phyloP scores from a whole-genome alignment of 805 yeast species.

The Cyberlindnera nakhonratchasimensis region DNA sequence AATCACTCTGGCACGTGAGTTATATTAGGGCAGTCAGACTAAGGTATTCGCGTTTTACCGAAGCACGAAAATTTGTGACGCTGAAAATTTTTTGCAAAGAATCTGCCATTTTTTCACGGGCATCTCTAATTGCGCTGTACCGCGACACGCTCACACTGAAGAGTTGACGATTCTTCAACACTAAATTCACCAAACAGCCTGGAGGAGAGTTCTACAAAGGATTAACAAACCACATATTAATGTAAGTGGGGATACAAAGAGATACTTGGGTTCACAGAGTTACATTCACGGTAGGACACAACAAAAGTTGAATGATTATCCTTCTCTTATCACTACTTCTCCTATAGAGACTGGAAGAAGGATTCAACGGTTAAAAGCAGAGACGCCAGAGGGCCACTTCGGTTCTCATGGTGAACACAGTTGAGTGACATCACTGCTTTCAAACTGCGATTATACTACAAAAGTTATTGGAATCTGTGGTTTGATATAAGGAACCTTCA shows the following conservation, averaged over 20 bases:
- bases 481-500: no score
- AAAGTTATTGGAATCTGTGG: no score
- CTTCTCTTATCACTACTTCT: no score
- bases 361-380: no score
- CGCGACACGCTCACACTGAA: constrained; percentile 6
- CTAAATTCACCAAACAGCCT: background rate
- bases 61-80: constrained; percentile 15
- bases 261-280: no score
- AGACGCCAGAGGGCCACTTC: no score
- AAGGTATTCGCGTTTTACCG: background rate
- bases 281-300: no score
- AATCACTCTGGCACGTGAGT: constrained; percentile 9
- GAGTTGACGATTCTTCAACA: constrained; percentile 14
- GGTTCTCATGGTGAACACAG: no score
- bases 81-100: constrained; percentile 17
- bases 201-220: constrained; percentile 11
- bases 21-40: constrained; percentile 1
- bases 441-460: no score
- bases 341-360: no score
- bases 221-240: constrained; percentile 22
- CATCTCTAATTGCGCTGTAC: constrained; percentile 2
- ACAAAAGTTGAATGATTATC: no score
- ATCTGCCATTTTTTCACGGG: constrained; percentile 10
- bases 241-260: constrained; percentile 21
- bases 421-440: no score